Base-by-base conservation (phyloP, 192 early-diverging fungal species). In the Rhizoclosmatium sp. region DNA sequence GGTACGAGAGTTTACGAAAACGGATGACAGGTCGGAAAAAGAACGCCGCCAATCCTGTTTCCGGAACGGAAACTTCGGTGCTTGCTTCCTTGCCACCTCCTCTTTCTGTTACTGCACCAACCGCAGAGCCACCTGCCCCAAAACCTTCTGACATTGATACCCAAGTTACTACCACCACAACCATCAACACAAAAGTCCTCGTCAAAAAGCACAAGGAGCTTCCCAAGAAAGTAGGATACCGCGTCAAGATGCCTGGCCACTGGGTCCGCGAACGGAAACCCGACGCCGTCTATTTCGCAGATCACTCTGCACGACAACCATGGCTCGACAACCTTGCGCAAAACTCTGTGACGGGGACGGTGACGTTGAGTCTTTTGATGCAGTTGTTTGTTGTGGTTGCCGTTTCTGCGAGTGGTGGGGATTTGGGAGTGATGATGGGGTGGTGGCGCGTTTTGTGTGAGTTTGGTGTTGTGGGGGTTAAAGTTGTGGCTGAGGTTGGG, bases 171-270 rank as follows among this genome's bases (percentile, higher is more conserved):
- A 12, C 5, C 51, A 54, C 31, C 31, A 31, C 31, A 31, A 31
- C 31, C 31, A 31, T 0, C 31, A 31, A 31, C 31, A 31, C 31
- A 31, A 31, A 31, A 65, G 16, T 12, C 40, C 9, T 12, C 40
- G 64, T 44, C 39, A 19, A 42, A 47, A 21, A 10, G 39, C 47
- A 23, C 70, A 72, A 59, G 54, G 49, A 72, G 19, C 54, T 72
- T 3, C 70, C 70, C 7, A 51, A n/a, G 7, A 51, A 58, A 31
- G 70, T 59, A 10, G 54, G 23, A 31, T 41, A 41, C 39, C 70
- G 70, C 7, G 19, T 72, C 21, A 72, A 72, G 45, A 72, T 72
- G 58, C 70, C 70, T 23, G 70, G 70, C 10, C 70, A 72, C 44
- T 72, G 51, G 49, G 70, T 72, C 14, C 47, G 51, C 9, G 70